phyloP scores from a whole-genome alignment of 2,329 filamentous ascomycete species.

The Fusarium sp. region DNA sequence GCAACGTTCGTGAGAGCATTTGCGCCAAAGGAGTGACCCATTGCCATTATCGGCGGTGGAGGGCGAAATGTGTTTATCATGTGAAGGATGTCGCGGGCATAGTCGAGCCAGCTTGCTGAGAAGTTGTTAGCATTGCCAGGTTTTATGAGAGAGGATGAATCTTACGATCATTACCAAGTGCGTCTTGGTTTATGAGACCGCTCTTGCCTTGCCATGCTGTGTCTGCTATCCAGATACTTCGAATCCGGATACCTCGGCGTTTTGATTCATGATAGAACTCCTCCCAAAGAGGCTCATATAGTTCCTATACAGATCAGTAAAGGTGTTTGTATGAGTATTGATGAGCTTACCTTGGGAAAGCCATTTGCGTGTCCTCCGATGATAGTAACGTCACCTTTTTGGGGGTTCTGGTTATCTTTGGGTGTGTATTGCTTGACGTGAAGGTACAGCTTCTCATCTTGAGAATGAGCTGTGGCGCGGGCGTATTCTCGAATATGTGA shows the following conservation, averaged over 20 bases:
- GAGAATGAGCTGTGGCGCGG: slow-evolving; percentile 73
- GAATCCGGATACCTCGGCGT: slow-evolving; percentile 72
- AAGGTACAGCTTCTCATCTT: slow-evolving; percentile 78
- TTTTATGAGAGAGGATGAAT: slow-evolving; percentile 6
- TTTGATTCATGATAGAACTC: slow-evolving; percentile 72
- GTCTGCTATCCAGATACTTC: slow-evolving; percentile 90
- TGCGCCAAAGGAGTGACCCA: slow-evolving; percentile 92
- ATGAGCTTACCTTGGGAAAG: slow-evolving; percentile 77
- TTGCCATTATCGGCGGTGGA: slow-evolving; percentile 81
- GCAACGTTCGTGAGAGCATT: slow-evolving; percentile 76
- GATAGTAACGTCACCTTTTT: slow-evolving; percentile 82
- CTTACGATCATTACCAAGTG: slow-evolving; percentile 85
- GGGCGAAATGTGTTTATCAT: slow-evolving; percentile 85
- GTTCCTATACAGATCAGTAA: slow-evolving; percentile 64
- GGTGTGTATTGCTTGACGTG: slow-evolving; percentile 91
- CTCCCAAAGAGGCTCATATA: slow-evolving; percentile 93
- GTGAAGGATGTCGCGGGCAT: slow-evolving; percentile 83
- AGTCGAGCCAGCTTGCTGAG: slow-evolving; percentile 77
- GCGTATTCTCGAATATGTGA: slow-evolving; percentile 87
- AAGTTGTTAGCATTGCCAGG: not conserved
- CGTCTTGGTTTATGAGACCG: slow-evolving; percentile 77
- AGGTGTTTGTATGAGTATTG: not conserved
- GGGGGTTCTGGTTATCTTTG: slow-evolving; percentile 71
- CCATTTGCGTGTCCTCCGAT: slow-evolving; percentile 90
- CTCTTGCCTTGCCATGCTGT: slow-evolving; percentile 86